Base-by-base conservation (phyloP, 306 rosid genomes). In the Urtica urens region DNA sequence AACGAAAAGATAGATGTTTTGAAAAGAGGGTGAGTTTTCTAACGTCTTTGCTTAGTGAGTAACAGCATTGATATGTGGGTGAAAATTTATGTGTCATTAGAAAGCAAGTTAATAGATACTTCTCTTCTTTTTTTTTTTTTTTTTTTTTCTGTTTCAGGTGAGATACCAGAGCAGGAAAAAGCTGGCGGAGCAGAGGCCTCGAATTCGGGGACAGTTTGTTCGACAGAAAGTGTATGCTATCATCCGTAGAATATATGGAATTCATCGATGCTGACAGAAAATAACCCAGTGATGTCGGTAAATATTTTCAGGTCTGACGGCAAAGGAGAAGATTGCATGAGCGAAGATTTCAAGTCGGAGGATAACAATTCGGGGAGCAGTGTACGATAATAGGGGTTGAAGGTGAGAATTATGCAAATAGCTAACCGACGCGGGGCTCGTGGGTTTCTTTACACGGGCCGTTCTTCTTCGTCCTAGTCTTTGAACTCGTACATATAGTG, bases 1-100 rank as follows among this genome's bases (percentile, higher is more conserved):
- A 71, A 46, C 64, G 76, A 44, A 71, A 65, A 59, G 72, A 59
- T 23, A 64, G 76, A 59, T 71, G 76, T 57, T 71, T 65, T 50
- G 76, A 71, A 43, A 71, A 60, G 58, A 71, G 48, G 76, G 76
- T 71, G 60, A 49, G n/a, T 22, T 31, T 35, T 35, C n/a, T 3
- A 35, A 10, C n/a, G 40, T 35, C n/a, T 35, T 35, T 14, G 7
- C 37, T 1, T 0, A 1, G 13, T 7, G 7, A 8, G 37, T 31
- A 13, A 31, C 7, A 31, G 37, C 37, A 13, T 13, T 2, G 37
- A 13, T 31, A 13, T 31, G 13, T 13, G 10, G 10, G 7, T 23
- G 29, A 22, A 45, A 23, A 22, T 55, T 10, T 48, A 11, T 31
- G 2, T 44, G 52, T 30, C 22, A 29, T 15, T 39, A 28, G 55